Base-by-base conservation (phyloP, 768 basidiomycete species). In the Phanerochaete sordida region DNA sequence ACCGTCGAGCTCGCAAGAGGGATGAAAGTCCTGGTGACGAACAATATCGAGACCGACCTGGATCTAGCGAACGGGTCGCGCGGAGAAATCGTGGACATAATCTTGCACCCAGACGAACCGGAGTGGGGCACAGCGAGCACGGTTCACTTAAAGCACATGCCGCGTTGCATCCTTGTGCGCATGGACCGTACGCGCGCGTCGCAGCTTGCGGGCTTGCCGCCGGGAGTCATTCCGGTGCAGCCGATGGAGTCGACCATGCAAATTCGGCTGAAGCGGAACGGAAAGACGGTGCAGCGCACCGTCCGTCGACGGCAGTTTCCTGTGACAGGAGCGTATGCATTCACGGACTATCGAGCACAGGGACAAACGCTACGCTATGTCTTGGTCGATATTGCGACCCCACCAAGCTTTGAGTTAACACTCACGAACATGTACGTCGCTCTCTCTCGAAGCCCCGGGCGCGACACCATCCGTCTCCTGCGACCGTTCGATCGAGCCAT, bases 281-380 rank as follows among this genome's bases (percentile, higher is more conserved):
- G 2, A 57, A 57, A 27, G n/a, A 27, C 27, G 23, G 30, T 23
- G 5, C 46, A 4, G 21, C 44, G 56, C 21, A 43, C 39, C 4
- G 39, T 43, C 19, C 39, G 19, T 16, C 39, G 39, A 1, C 23
- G 43, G 0, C 73, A 78, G 57, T 71, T 66, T 33, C 69, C 75
- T 2, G 60, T 77, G 2, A 76, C 75, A 4, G 58, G 68, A 0
- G 76, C 76, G 26, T 79, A 77, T 54, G 72, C 74, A 1, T 79
- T 80, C 64, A 79, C 76, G 0, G 76, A 79, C 61, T 79, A 78
- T 57, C 50, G 70, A 28, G 64, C 74, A 2, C 78, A 81, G 62
- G 79, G 78, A 0, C 78, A 80, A 60, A 80, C 77, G 1, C 68
- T 81, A 1, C 49, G 61, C 0, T 45, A 65, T 24, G 72, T 75